Evolutionary conservation across 2,329 filamentous ascomycete genomes (phyloP).

Genomic region (Ophiostoma tasmaniense): DNA sequence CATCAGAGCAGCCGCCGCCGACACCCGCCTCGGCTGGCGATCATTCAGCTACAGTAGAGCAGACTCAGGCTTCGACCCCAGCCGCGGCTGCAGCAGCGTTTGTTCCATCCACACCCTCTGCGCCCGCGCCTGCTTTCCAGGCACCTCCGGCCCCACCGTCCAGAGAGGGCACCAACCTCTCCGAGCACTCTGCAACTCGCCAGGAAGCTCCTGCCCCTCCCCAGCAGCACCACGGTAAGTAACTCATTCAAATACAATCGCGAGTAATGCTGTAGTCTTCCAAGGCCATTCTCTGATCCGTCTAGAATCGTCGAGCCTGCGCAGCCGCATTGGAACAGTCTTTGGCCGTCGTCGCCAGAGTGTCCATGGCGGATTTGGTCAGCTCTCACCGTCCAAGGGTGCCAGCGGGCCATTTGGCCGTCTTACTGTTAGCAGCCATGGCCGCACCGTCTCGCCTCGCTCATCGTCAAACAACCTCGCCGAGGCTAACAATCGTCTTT

Average conservation of each 20-base stretch:
- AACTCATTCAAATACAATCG: background rate
- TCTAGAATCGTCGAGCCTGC: constrained; percentile 33
- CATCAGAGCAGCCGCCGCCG: background rate
- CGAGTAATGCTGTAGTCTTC: background rate
- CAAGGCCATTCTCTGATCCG: background rate
- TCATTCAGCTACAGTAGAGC: background rate
- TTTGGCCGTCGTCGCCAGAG: constrained; percentile 58
- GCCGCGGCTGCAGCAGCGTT: background rate
- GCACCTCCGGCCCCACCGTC: constrained; percentile 1
- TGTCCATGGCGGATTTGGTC: constrained; percentile 53
- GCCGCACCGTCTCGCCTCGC: constrained; percentile 47
- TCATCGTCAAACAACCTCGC: constrained; percentile 51
- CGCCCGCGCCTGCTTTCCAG: background rate
- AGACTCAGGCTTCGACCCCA: background rate
- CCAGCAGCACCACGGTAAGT: constrained; percentile 23
- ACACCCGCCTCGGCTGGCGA: background rate
- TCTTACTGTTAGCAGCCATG: constrained; percentile 54
- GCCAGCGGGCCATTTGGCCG: constrained; percentile 47
- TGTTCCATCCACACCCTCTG: background rate
- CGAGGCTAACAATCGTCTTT: constrained; percentile 44
- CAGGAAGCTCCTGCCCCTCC: constrained; percentile 2
- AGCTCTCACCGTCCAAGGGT: constrained; percentile 47
- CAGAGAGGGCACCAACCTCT: background rate
- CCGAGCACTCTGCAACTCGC: background rate
- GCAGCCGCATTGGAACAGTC: constrained; percentile 61